A percentile compares a stretch with the other conserved stretches of the same genome.
phyloP scores from a whole-genome alignment of 1,284 basidiomycete genomes.

The Ustilago hordei region DNA sequence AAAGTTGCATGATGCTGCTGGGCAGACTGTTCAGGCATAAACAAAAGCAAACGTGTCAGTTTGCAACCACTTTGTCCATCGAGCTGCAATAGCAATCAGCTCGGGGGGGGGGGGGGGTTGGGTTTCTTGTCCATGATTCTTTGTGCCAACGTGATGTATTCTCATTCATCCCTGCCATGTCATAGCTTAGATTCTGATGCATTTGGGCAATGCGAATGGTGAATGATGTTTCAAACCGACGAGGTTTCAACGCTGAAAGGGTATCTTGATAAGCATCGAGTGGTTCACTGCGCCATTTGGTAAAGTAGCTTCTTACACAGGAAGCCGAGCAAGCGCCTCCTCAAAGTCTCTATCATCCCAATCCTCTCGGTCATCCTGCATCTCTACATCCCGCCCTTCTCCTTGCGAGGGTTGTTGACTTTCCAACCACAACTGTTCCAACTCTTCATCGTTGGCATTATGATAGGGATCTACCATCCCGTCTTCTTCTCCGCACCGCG shows the following conservation, averaged over 20 bases:
- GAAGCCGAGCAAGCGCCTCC: constrained; percentile 21
- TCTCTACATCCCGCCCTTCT: background rate
- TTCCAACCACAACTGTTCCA: constrained; percentile 39
- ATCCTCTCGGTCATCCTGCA: constrained; percentile 5
- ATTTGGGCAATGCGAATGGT: too few relatives aligned
- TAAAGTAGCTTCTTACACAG: constrained; percentile 3
- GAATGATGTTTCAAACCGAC: too few relatives aligned
- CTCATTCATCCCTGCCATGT: too few relatives aligned
- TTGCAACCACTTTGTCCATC: too few relatives aligned
- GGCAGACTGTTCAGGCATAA: constrained; percentile 18
- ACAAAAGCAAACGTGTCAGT: background rate
- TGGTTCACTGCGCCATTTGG: too few relatives aligned
- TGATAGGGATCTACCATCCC: constrained; percentile 16
- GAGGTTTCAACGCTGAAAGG: too few relatives aligned
- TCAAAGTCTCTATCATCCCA: constrained; percentile 24
- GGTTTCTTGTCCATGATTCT: too few relatives aligned
- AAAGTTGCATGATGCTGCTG: constrained; percentile 18
- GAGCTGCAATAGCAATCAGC: too few relatives aligned
- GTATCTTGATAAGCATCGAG: too few relatives aligned
- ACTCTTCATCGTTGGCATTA: constrained; percentile 25
- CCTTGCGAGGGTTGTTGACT: constrained; percentile 6
- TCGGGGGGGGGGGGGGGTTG: too few relatives aligned
- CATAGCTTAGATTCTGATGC: too few relatives aligned
- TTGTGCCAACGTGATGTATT: too few relatives aligned
- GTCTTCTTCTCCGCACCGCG: background rate